phyloP scores from a whole-genome alignment of 1,139 yeast genomes.

The Blastobotrys raffinosifermentans region DNA sequence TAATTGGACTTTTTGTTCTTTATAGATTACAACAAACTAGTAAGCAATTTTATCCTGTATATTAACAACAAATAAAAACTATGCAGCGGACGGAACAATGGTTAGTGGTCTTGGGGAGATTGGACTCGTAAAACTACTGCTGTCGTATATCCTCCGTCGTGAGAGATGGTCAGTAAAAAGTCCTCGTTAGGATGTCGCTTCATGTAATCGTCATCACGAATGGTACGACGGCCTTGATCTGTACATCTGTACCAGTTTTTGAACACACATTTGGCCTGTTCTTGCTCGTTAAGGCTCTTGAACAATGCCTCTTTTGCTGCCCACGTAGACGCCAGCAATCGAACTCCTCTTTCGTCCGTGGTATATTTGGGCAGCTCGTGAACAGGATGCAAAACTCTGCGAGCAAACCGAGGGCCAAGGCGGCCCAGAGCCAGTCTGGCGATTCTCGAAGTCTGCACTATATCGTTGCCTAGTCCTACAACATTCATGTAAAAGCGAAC shows the following conservation, averaged over 20 bases:
- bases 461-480: slow-evolving; percentile 59
- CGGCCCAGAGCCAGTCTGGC: slow-evolving; percentile 26
- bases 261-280: slow-evolving; percentile 51
- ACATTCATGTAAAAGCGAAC: slow-evolving; percentile 17
- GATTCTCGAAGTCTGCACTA: slow-evolving; percentile 43
- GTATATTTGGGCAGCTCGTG: slow-evolving; percentile 38
- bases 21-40: too few relatives aligned
- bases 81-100: not conserved
- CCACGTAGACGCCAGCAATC: slow-evolving; percentile 57
- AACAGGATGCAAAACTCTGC: slow-evolving; percentile 46
- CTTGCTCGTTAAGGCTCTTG: slow-evolving; percentile 47
- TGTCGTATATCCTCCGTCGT: slow-evolving; percentile 51
- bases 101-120: not conserved
- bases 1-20: too few relatives aligned
- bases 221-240: slow-evolving; percentile 31
- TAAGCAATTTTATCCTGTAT: not conserved
- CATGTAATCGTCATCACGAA: slow-evolving; percentile 34
- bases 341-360: slow-evolving; percentile 9
- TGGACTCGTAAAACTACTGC: slow-evolving; percentile 28
- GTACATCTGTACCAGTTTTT: slow-evolving; percentile 51
- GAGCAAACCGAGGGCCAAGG: slow-evolving; percentile 38
- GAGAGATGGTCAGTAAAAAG: slow-evolving; percentile 54
- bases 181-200: slow-evolving; percentile 36
- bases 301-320: slow-evolving; percentile 71
- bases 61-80: slow-evolving; percentile 1